Evolutionary conservation across 371 early-diverging fungal species (phyloP).

Genomic region (Mortierella sp.): DNA sequence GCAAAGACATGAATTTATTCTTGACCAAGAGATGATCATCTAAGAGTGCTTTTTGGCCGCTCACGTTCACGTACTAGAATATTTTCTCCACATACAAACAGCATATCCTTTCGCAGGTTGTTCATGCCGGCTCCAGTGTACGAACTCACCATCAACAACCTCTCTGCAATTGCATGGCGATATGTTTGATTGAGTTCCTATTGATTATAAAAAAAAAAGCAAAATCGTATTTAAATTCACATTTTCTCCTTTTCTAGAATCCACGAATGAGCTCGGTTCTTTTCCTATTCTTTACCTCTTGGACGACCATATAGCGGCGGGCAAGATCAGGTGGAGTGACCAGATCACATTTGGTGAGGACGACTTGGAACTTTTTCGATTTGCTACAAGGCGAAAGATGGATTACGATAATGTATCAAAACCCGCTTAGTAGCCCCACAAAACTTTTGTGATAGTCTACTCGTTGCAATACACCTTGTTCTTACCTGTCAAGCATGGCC

Average conservation of each 20-base stretch:
- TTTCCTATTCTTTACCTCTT: constrained; percentile 30
- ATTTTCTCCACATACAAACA: constrained; percentile 50
- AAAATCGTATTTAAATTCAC: background rate
- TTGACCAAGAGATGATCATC: background rate
- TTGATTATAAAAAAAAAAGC: constrained; percentile 14
- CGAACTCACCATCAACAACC: constrained; percentile 69
- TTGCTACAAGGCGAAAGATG: constrained; percentile 37
- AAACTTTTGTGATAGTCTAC: background rate
- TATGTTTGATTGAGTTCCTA: constrained; percentile 59
- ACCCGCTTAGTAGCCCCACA: background rate
- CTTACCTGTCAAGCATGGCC: constrained; percentile 65
- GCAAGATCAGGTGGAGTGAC: constrained; percentile 75
- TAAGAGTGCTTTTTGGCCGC: constrained; percentile 44
- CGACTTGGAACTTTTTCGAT: constrained; percentile 77
- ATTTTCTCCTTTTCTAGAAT: background rate
- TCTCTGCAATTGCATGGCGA: constrained; percentile 62
- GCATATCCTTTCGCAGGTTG: constrained; percentile 69
- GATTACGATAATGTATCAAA: background rate
- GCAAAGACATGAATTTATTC: background rate
- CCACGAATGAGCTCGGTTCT: background rate
- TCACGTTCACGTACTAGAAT: constrained; percentile 47
- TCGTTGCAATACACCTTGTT: background rate
- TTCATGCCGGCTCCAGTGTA: constrained; percentile 69
- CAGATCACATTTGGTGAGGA: constrained; percentile 86
- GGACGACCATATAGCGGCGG: constrained; percentile 59